Evolutionary conservation across 805 yeast genomes (phyloP), one percentile per base, ranked within the genome.

Genomic region (Priceomyces carsonii): DNA sequence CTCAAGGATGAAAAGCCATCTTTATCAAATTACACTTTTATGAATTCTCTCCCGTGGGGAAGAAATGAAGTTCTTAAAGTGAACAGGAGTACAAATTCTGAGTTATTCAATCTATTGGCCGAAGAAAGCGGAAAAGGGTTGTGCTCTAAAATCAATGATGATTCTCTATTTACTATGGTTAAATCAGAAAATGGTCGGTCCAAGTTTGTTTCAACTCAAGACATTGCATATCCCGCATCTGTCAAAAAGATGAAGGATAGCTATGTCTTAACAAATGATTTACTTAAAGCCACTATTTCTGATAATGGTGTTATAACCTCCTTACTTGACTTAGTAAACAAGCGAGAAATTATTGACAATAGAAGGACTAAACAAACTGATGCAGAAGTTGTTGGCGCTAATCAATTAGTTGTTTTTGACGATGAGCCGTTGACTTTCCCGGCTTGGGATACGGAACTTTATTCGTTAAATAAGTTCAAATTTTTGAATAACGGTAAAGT

Each of bases 381-480:
- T 17, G 48, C 42, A 13, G 43, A 33, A 20, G 42, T 39, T 20
- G 40, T 62, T 12, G 88, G 87, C 25, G 96, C 90, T 12, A 88
- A 89, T 50, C 95, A 85, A 57, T 80, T 79, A 44, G 79, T 88
- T 1, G 54, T 93, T 38, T 85, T 85, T 51, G 90, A 90, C 45
- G 99, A 93, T 57, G 85, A 87, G 43, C 99, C 99, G 7, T 68
- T 87, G 51, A 82, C 75, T 38, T 91, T 81, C 80, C 96, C 88
- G 29, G 98, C 98, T 1, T 91, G 99, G 99, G 99, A 91, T 57
- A 91, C 98, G 0, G 99, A 91, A 56, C 71, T 89, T 39, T 93
- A 78, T 55, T 85, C 96, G 0, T 73, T 87, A 38, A 87, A 83
- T 49, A 88, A 83, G 52, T 79, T 74, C 53, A 66, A 66, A 36